Percentiles rank a stretch among this genome's conserved stretches.
Evolutionary conservation across 2,329 filamentous ascomycete genomes (phyloP).

Genomic region (Pseudogymnoascus sp.): DNA sequence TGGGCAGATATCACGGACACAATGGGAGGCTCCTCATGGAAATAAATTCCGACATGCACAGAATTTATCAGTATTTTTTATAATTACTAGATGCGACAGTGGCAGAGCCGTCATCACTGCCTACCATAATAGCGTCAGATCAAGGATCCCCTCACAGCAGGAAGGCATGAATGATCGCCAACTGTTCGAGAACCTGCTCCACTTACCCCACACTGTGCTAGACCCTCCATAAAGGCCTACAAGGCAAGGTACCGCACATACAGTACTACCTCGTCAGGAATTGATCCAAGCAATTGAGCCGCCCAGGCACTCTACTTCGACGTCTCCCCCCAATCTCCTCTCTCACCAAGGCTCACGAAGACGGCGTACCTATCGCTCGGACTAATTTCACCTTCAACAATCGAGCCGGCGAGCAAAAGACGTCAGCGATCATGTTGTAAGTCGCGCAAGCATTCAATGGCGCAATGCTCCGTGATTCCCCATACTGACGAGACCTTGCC

Average conservation of each 20-base stretch:
- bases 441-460: not conserved
- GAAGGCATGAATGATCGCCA: slow-evolving; percentile 4
- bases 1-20: not conserved
- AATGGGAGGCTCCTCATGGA: not conserved
- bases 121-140: not conserved
- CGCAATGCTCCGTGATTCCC: not conserved
- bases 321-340: not conserved
- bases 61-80: not conserved
- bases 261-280: not conserved
- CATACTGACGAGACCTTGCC: not conserved
- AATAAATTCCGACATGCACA: not conserved
- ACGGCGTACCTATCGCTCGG: not conserved
- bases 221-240: not conserved
- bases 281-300: slow-evolving; percentile 6
- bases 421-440: slow-evolving; percentile 4
- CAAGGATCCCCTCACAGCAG: not conserved
- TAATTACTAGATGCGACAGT: not conserved
- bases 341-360: not conserved
- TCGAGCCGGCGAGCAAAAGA: not conserved
- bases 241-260: not conserved
- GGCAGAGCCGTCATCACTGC: not conserved
- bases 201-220: slow-evolving; percentile 7
- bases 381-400: not conserved
- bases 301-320: not conserved
- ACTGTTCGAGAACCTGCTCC: not conserved